Conservation (phyloP, 2,329 filamentous ascomycete genomes). For the Gyromitra esculenta region DNA sequence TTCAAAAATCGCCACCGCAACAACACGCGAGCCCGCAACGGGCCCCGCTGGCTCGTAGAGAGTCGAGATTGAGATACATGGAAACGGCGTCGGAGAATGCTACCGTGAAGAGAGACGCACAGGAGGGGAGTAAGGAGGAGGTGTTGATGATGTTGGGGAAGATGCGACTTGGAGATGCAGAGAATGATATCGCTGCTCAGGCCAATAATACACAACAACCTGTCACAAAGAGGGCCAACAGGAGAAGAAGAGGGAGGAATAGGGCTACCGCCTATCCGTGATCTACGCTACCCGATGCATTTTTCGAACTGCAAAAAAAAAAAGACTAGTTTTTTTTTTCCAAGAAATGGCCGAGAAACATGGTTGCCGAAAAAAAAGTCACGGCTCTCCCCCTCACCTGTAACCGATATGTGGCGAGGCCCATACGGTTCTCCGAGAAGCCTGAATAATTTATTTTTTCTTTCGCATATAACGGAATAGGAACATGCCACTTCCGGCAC, state of each 20-base stretch:
- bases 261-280: constrained; percentile 15
- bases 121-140: constrained; percentile 17
- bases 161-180: constrained; percentile 23
- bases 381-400: neutral
- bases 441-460: neutral
- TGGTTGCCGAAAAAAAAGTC: constrained; percentile 15
- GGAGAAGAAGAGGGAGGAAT: constrained; percentile 39
- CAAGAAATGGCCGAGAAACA: constrained; percentile 13
- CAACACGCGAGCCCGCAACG: constrained; percentile 15
- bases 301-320: neutral
- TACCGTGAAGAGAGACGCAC: neutral
- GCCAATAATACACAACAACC: neutral
- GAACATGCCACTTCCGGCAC: neutral
- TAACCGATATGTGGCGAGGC: neutral
- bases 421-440: constrained; percentile 3
- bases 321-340: neutral
- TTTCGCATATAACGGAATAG: constrained; percentile 11
- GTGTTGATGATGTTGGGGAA: constrained; percentile 35
- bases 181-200: constrained; percentile 4
- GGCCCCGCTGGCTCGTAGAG: constrained; percentile 18
- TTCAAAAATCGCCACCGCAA: constrained; percentile 2
- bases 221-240: constrained; percentile 20
- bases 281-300: neutral
- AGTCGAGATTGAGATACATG: constrained; percentile 37
- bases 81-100: constrained; percentile 16